Conservation (phyloP, 2,329 filamentous ascomycete genomes). For the Colletotrichum liriopes region DNA sequence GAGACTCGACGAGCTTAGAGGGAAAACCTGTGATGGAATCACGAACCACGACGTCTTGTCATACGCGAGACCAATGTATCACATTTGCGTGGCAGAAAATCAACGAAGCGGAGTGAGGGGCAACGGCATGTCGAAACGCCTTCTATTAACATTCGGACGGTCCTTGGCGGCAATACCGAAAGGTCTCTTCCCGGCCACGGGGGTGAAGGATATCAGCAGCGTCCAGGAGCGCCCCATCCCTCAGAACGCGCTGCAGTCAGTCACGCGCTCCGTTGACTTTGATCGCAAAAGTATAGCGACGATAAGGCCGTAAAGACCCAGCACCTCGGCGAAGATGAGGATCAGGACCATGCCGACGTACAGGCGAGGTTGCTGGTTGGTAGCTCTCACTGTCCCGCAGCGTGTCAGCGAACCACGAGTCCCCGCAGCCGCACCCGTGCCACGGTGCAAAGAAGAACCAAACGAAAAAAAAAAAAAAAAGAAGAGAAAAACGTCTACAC, state of each 20-base stretch:
- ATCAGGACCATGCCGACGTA: constrained; percentile 65
- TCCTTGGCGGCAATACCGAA: background rate
- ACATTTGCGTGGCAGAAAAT: background rate
- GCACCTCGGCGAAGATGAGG: constrained; percentile 63
- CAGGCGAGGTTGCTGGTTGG: constrained; percentile 62
- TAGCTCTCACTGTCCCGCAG: constrained; percentile 57
- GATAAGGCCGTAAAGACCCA: constrained; percentile 63
- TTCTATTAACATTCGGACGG: background rate
- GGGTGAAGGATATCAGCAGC: background rate
- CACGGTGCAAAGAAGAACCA: constrained; percentile 33
- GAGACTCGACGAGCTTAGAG: background rate
- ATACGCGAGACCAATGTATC: background rate
- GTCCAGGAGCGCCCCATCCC: background rate
- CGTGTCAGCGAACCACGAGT: background rate
- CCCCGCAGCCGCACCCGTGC: no score
- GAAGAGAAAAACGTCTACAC: background rate
- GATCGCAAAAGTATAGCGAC: constrained; percentile 66
- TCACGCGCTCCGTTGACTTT: constrained; percentile 36
- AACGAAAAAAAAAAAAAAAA: no score
- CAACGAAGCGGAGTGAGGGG: background rate
- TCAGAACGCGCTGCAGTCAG: constrained; percentile 9
- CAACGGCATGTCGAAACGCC: background rate
- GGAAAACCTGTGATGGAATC: background rate
- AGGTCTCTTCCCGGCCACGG: background rate
- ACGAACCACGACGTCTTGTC: background rate